Percentiles rank a stretch among this genome's conserved stretches.
These are phyloP conservation scores for Triticum turgidum DNA, from an alignment of 176 grass and related monocot species.

Conservation along the genomic window DNA sequence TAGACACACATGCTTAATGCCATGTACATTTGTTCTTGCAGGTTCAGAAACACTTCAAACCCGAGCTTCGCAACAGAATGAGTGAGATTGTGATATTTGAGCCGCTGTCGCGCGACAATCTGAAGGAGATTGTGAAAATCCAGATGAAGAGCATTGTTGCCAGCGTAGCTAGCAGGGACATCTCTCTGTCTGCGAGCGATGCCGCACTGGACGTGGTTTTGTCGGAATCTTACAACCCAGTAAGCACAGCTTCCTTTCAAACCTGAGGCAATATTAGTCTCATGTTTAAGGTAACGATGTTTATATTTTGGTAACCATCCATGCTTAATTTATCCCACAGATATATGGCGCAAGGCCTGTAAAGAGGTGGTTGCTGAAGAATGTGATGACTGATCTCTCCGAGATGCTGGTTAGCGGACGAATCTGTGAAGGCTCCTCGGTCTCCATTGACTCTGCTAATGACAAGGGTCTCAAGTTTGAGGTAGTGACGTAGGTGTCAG, in stretches of 20 bases:
- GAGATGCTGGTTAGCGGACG: not conserved
- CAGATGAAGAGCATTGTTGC: not conserved
- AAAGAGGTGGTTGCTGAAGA: not conserved
- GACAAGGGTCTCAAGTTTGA: not conserved
- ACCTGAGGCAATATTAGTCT: not conserved
- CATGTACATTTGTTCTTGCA: not conserved
- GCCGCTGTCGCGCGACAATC: not conserved
- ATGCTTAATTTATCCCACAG: not conserved
- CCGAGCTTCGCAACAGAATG: not conserved
- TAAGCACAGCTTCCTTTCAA: not conserved
- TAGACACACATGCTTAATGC: not conserved
- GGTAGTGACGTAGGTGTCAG: not conserved
- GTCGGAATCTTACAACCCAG: not conserved
- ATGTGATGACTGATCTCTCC: not conserved
- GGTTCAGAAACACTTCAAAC: not conserved
- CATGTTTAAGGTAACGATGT: not conserved
- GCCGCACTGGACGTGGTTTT: not conserved
- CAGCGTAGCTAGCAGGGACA: not conserved
- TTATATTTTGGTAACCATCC: not conserved
- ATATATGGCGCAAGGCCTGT: not conserved
- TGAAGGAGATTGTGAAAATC: not conserved
- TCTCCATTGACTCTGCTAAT: not conserved
- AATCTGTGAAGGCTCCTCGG: not conserved
- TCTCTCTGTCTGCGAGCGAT: not conserved
- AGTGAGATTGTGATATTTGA: not conserved